Percentiles rank a stretch among this genome's conserved stretches.
These are phyloP conservation scores for Paxillus involutus DNA, from an alignment of 768 basidiomycete species.

Conservation along the genomic window DNA sequence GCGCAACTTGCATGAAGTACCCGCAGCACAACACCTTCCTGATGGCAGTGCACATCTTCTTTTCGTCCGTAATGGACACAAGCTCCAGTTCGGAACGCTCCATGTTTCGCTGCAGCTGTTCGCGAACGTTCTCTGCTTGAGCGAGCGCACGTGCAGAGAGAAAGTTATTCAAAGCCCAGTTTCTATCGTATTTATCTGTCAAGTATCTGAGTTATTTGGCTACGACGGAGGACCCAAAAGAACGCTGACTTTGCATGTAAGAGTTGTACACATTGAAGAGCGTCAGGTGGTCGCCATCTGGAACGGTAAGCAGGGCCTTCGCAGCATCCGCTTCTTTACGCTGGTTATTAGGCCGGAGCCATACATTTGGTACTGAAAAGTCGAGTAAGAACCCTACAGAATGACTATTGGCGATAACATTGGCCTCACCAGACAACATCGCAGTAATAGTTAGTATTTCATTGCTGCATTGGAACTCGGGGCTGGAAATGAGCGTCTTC, in stretches of 20 bases:
- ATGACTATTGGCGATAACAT: neutral
- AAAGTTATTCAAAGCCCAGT: constrained; percentile 92
- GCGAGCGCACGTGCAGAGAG: constrained; percentile 78
- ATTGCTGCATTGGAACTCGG: constrained; percentile 94
- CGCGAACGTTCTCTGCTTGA: constrained; percentile 92
- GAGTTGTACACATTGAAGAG: constrained; percentile 95
- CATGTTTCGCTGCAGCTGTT: constrained; percentile 88
- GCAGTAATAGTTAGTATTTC: constrained; percentile 94
- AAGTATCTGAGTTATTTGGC: neutral
- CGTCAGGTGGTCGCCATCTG: constrained; percentile 95
- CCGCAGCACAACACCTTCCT: constrained; percentile 85
- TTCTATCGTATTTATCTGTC: constrained; percentile 71
- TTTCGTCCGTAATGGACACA: constrained; percentile 64
- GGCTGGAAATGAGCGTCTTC: constrained; percentile 91
- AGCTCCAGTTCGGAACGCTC: constrained; percentile 83
- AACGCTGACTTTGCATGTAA: constrained; percentile 72
- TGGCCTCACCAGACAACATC: constrained; percentile 82
- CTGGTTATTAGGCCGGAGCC: constrained; percentile 85
- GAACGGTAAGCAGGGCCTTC: constrained; percentile 84
- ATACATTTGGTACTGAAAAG: constrained; percentile 75
- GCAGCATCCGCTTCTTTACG: constrained; percentile 91
- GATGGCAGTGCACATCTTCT: constrained; percentile 71
- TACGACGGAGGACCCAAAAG: neutral
- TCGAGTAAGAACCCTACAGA: neutral
- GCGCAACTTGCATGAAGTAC: constrained; percentile 98